Evolutionary conservation across 139 green algal genomes (phyloP).

Genomic region (Yamagishiella unicocca): DNA sequence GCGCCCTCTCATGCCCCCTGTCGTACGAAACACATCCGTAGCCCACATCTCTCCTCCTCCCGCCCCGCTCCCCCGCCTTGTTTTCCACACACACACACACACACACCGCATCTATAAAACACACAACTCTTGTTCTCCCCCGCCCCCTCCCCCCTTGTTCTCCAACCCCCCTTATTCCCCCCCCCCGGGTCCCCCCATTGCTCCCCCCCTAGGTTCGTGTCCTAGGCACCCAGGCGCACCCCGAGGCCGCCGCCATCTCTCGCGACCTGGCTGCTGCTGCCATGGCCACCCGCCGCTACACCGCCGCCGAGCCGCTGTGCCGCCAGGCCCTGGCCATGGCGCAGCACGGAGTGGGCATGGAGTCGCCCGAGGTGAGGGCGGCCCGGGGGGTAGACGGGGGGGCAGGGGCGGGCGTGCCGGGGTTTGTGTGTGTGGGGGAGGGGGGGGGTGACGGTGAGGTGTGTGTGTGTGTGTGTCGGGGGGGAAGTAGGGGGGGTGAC

Average conservation of each 20-base stretch:
- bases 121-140: no score
- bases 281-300: conserved; percentile 16
- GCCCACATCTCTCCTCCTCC: not conserved
- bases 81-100: not conserved
- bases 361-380: conserved; percentile 19
- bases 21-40: not conserved
- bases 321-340: conserved; percentile 45
- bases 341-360: conserved; percentile 41
- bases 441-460: not conserved
- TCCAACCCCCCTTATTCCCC: not conserved
- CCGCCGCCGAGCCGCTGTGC: conserved; percentile 46
- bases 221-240: conserved; percentile 28
- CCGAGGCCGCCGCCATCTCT: conserved; percentile 28
- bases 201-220: conserved; percentile 9
- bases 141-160: not conserved
- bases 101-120: no score
- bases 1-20: not conserved
- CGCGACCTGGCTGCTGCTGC: conserved; percentile 10
- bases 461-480: not conserved
- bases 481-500: no score
- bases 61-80: not conserved
- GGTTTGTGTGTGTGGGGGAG: no score
- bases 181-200: no score
- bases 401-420: no score
- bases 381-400: not conserved